Evolutionary conservation across 2,329 filamentous ascomycete genomes (phyloP).

Genomic region (Scortechinia acanthostroma): DNA sequence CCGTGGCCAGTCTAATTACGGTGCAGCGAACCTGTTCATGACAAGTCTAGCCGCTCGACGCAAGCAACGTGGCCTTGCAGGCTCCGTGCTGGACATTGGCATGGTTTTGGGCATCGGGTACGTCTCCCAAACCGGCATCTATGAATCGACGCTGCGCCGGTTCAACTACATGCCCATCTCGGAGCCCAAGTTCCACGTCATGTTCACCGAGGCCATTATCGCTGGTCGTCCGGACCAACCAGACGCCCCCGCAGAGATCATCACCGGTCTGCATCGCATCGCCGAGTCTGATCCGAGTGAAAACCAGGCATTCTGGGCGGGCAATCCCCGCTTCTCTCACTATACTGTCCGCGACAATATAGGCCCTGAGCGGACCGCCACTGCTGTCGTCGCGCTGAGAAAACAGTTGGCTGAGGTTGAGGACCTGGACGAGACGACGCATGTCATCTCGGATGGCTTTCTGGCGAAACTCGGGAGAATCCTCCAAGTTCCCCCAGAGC

Average conservation of each 20-base stretch:
- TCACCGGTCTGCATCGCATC: too few relatives aligned
- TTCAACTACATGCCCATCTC: constrained; percentile 9
- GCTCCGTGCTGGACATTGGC: constrained; percentile 17
- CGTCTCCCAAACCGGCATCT: constrained; percentile 13
- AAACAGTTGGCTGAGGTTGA: too few relatives aligned
- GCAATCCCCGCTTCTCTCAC: too few relatives aligned
- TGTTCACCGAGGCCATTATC: constrained; percentile 22
- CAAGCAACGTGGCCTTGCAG: constrained; percentile 13
- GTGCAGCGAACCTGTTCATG: constrained; percentile 28
- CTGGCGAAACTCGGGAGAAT: background rate
- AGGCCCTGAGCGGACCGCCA: too few relatives aligned
- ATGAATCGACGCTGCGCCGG: background rate
- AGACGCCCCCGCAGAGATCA: background rate
- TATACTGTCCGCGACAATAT: too few relatives aligned
- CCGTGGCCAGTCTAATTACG: constrained; percentile 24
- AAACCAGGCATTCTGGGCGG: too few relatives aligned
- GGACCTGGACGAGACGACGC: background rate
- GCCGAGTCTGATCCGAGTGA: too few relatives aligned
- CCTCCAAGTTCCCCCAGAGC: background rate
- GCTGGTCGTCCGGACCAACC: constrained; percentile 4
- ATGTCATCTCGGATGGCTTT: background rate
- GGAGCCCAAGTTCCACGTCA: constrained; percentile 20
- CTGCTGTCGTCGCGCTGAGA: too few relatives aligned
- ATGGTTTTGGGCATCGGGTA: constrained; percentile 31
- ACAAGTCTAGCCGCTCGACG: constrained; percentile 14